phyloP scores from a whole-genome alignment of 306 rosid species.

The Ormosia emarginata region DNA sequence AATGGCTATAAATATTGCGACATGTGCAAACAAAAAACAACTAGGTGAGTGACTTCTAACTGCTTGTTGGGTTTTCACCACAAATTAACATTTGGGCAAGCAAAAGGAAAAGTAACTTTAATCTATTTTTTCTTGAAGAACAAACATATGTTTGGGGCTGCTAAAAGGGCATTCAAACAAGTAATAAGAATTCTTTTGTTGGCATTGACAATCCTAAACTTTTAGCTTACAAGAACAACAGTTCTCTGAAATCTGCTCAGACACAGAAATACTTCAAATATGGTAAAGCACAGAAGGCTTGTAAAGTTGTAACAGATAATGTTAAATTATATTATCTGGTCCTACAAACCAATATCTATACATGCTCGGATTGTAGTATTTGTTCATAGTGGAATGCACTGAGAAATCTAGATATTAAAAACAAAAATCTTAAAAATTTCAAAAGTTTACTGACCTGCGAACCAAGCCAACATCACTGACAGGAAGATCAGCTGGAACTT shows the following conservation, averaged over 20 bases:
- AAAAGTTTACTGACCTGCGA: slow-evolving; percentile 59
- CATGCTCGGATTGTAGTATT: background rate
- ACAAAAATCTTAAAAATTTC: background rate
- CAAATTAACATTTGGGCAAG: background rate
- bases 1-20: background rate
- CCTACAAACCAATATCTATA: background rate
- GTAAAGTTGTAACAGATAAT: slow-evolving; percentile 11
- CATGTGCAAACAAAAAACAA: background rate
- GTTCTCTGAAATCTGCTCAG: background rate
- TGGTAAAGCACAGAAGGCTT: background rate
- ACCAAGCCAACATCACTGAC: slow-evolving; percentile 74
- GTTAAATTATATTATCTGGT: slow-evolving; percentile 6
- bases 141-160: background rate
- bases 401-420: background rate
- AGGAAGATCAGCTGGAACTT: slow-evolving; percentile 60
- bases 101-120: background rate
- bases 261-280: background rate
- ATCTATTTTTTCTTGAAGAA: background rate
- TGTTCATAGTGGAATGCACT: background rate
- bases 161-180: background rate
- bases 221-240: background rate
- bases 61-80: background rate
- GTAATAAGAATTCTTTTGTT: background rate
- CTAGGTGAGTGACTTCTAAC: background rate
- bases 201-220: background rate